Percentiles rank a stretch among this genome's conserved stretches.
These are phyloP conservation scores for Candida ulmi DNA, from an alignment of 805 yeast genomes.

Conservation along the genomic window DNA sequence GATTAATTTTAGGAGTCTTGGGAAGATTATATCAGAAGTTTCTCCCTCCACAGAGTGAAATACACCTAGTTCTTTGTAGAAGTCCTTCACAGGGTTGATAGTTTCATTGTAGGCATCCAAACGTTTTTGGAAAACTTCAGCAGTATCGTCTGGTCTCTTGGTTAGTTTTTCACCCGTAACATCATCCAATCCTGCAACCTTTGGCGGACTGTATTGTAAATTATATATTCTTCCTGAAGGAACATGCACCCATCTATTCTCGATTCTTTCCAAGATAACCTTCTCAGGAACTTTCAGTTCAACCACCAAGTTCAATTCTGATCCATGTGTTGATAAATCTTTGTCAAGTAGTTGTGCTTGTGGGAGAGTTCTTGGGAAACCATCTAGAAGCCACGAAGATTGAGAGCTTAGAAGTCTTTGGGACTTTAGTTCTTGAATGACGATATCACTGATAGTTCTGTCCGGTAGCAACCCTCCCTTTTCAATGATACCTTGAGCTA, in stretches of 20 bases:
- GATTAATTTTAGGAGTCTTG: conserved; percentile 48
- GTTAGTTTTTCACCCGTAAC: conserved; percentile 81
- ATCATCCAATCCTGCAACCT: conserved; percentile 75
- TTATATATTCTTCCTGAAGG: conserved; percentile 87
- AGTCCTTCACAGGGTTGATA: conserved; percentile 60
- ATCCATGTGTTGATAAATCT: conserved; percentile 30
- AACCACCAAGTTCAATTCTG: conserved; percentile 68
- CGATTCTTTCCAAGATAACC: conserved; percentile 77
- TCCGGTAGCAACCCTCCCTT: conserved; percentile 76
- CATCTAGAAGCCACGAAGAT: conserved; percentile 76
- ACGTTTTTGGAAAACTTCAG: conserved; percentile 63
- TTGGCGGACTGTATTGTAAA: conserved; percentile 85
- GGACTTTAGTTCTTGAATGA: conserved; percentile 41
- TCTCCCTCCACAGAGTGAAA: conserved; percentile 61
- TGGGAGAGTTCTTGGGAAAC: conserved; percentile 76
- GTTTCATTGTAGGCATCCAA: conserved; percentile 54
- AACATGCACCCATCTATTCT: conserved; percentile 78
- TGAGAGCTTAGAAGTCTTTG: conserved; percentile 37
- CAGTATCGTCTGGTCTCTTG: conserved; percentile 80
- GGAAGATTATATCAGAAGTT: conserved; percentile 80
- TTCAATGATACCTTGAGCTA: conserved; percentile 52
- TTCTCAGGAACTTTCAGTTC: conserved; percentile 81
- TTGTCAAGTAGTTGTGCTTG: conserved; percentile 63
- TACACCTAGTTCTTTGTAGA: conserved; percentile 45
- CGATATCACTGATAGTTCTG: conserved; percentile 51